Conservation (phyloP, 805 yeast genomes). For the Sungouiella thailandica region DNA sequence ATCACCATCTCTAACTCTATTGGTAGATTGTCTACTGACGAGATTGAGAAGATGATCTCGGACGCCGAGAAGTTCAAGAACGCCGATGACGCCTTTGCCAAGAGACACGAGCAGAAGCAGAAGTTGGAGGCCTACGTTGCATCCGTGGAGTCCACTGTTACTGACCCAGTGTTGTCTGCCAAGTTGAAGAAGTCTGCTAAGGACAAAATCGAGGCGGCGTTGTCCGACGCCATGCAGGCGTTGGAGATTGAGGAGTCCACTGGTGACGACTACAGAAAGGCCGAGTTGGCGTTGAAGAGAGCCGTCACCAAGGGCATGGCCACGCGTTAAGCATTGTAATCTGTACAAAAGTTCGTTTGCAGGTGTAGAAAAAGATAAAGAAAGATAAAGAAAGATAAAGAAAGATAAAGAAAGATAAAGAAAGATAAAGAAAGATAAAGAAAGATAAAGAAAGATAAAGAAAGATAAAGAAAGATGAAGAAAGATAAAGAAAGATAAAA, state of each 20-base stretch:
- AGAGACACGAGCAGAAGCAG: conserved; percentile 99
- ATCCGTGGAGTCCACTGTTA: conserved; percentile 83
- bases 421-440: too few species aligned
- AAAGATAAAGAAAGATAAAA: too few species aligned
- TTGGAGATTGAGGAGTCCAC: conserved; percentile 94
- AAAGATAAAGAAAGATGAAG: too few species aligned
- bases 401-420: too few species aligned
- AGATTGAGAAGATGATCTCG: conserved; percentile 44
- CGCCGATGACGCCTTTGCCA: conserved; percentile 98
- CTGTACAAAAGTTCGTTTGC: conserved; percentile 18
- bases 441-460: too few species aligned
- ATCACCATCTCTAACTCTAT: conserved; percentile 47
- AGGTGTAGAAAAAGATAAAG: too few species aligned
- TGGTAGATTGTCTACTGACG: conserved; percentile 47
- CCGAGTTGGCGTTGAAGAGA: conserved; percentile 98
- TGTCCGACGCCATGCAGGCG: conserved; percentile 97
- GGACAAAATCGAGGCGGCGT: conserved; percentile 96
- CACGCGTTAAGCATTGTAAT: conserved; percentile 66
- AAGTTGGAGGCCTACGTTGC: conserved; percentile 95
- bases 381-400: too few species aligned
- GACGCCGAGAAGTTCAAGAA: conserved; percentile 73
- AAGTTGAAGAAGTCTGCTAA: conserved; percentile 96
- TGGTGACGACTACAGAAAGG: conserved; percentile 98
- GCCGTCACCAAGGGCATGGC: conserved; percentile 99
- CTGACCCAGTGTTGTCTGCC: conserved; percentile 96